Percentiles rank a stretch among this genome's conserved stretches.
phyloP scores from a whole-genome alignment of 306 rosid species.

The Dryas drummondii region DNA sequence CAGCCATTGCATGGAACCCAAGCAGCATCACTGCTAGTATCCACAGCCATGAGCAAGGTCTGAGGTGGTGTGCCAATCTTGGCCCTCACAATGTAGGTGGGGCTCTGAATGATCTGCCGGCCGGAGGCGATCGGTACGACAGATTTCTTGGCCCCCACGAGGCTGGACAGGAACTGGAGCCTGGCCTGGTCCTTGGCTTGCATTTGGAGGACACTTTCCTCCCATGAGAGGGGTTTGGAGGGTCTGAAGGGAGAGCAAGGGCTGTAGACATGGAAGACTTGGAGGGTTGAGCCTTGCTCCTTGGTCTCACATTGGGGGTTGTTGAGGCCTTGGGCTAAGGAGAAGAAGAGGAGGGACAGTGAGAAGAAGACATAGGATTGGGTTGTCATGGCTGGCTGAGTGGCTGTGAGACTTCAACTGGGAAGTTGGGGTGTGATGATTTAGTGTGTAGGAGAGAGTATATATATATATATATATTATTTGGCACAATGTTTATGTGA shows the following conservation, averaged over 20 bases:
- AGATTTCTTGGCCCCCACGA: slow-evolving; percentile 51
- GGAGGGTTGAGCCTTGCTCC: slow-evolving; percentile 61
- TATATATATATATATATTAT: slow-evolving; percentile 19
- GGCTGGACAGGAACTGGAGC: slow-evolving; percentile 52
- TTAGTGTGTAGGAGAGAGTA: slow-evolving; percentile 8
- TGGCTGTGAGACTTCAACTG: no score
- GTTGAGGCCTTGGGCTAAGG: slow-evolving; percentile 36
- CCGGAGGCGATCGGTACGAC: slow-evolving; percentile 79
- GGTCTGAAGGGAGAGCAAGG: slow-evolving; percentile 77
- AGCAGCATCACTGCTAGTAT: slow-evolving; percentile 82
- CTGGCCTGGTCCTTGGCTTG: slow-evolving; percentile 62
- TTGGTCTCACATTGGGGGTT: slow-evolving; percentile 39
- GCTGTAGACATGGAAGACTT: slow-evolving; percentile 64
- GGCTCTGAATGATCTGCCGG: slow-evolving; percentile 74
- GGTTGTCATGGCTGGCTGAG: slow-evolving; percentile 37
- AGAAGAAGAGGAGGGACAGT: slow-evolving; percentile 25
- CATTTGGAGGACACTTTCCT: slow-evolving; percentile 58
- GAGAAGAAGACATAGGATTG: slow-evolving; percentile 4
- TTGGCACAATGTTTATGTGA: background rate
- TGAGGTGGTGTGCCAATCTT: slow-evolving; percentile 81
- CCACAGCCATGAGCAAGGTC: slow-evolving; percentile 75
- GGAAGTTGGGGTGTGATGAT: slow-evolving; percentile 11
- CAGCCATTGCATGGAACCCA: slow-evolving; percentile 89
- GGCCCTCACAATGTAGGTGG: slow-evolving; percentile 68
- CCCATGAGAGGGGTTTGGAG: slow-evolving; percentile 59